phyloP scores from a whole-genome alignment of 352 stramenopile genomes.

The Phytophthora sp. region DNA sequence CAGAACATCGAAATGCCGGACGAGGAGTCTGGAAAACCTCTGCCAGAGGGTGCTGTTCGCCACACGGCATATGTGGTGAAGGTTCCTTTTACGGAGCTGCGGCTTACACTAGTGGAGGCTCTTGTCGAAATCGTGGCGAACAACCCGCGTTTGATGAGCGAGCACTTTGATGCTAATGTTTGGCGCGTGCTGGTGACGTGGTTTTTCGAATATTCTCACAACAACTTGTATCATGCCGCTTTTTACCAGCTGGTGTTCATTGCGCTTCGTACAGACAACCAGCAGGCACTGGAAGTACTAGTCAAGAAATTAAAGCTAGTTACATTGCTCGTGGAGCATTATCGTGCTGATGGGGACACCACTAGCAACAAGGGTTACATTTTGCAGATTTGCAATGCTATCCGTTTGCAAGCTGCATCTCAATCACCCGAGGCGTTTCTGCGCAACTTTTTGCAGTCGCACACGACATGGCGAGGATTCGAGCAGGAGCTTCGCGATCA shows the following conservation, averaged over 20 bases:
- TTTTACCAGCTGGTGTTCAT: slow-evolving; percentile 93
- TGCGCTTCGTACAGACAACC: slow-evolving; percentile 85
- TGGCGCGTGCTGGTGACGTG: slow-evolving; percentile 88
- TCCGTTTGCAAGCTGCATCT: slow-evolving; percentile 88
- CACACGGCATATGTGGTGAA: slow-evolving; percentile 91
- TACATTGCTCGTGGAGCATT: slow-evolving; percentile 85
- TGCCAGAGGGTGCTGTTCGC: slow-evolving; percentile 69
- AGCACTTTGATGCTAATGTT: slow-evolving; percentile 81
- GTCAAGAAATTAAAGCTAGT: slow-evolving; percentile 91
- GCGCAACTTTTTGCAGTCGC: slow-evolving; percentile 89
- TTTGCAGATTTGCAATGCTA: slow-evolving; percentile 89
- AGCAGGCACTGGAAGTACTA: slow-evolving; percentile 77
- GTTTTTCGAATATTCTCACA: slow-evolving; percentile 94
- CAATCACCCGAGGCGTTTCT: slow-evolving; percentile 89
- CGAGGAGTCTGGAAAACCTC: slow-evolving; percentile 53
- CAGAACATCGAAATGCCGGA: slow-evolving; percentile 82
- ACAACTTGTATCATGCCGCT: slow-evolving; percentile 90
- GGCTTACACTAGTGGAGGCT: slow-evolving; percentile 82
- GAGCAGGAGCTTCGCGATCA: slow-evolving; percentile 67
- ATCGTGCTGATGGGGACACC: slow-evolving; percentile 57
- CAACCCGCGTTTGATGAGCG: slow-evolving; percentile 71
- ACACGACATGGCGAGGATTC: slow-evolving; percentile 85
- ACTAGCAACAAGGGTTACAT: slow-evolving; percentile 90
- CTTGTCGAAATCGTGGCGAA: slow-evolving; percentile 87
- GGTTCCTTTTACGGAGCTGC: slow-evolving; percentile 90